Percentiles rank a stretch among this genome's conserved stretches.
Evolutionary conservation across 805 yeast genomes (phyloP).

Genomic region (Starmera pachycereana): DNA sequence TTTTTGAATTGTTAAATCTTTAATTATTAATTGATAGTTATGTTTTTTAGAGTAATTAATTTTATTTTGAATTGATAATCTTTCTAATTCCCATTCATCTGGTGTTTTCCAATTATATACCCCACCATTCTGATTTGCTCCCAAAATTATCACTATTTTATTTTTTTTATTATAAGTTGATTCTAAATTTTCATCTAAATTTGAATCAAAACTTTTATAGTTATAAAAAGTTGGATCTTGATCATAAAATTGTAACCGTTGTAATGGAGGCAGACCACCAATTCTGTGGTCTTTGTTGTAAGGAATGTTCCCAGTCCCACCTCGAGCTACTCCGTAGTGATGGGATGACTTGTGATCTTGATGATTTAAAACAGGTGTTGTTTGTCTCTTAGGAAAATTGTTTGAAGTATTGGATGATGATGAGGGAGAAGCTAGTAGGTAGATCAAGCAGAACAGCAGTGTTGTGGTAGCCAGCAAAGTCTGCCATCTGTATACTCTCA

Average conservation of each 20-base stretch:
- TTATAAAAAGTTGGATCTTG: conserved; percentile 6
- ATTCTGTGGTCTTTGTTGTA: conserved; percentile 11
- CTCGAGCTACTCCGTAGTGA: conserved; percentile 14
- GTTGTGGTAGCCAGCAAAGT: no score
- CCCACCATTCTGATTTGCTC: conserved; percentile 32
- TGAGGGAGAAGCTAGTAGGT: no score
- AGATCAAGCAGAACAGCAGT: no score
- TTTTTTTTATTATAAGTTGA: conserved; percentile 13
- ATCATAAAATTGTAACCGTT: conserved; percentile 6
- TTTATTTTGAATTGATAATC: conserved; percentile 36
- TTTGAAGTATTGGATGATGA: no score
- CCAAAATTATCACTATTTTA: conserved; percentile 25
- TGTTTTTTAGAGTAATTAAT: conserved; percentile 36
- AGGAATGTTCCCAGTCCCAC: conserved; percentile 17
- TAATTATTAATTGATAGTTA: conserved; percentile 36
- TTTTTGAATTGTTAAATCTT: conserved; percentile 35
- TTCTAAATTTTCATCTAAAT: not conserved
- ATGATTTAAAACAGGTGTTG: no score
- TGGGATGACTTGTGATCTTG: no score
- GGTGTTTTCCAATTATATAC: conserved; percentile 29
- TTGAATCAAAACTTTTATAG: conserved; percentile 6
- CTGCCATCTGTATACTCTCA: no score
- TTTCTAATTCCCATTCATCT: conserved; percentile 35
- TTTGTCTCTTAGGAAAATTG: no score
- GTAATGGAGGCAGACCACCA: conserved; percentile 18